These are phyloP conservation scores for Gloeophyllum trabeum DNA, from an alignment of 768 basidiomycete genomes.

Conservation along the genomic window DNA sequence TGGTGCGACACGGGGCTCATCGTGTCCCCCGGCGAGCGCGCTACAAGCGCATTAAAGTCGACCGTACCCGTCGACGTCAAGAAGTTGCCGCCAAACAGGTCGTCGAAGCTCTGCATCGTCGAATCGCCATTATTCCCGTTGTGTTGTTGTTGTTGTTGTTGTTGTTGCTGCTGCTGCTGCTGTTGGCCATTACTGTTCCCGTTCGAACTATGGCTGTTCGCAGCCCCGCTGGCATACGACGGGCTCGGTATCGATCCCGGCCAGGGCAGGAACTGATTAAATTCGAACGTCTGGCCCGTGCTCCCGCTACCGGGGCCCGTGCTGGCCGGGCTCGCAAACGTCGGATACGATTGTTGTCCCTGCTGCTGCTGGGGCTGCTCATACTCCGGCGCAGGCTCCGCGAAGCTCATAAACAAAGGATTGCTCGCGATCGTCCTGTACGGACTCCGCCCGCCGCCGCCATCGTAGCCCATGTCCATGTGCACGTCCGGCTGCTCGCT, in stretches of 20 bases:
- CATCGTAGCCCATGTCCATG: slow-evolving; percentile 28
- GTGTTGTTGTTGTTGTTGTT: too few species aligned
- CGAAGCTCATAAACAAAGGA: slow-evolving; percentile 78
- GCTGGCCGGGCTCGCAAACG: slow-evolving; percentile 6
- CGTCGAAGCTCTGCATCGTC: slow-evolving; percentile 28
- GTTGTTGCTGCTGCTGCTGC: slow-evolving; percentile 13
- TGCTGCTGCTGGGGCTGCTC: slow-evolving; percentile 11
- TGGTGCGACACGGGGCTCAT: slow-evolving; percentile 48
- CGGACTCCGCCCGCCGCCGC: slow-evolving; percentile 30
- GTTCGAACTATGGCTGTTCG: slow-evolving; percentile 6
- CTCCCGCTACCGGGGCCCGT: too few species aligned
- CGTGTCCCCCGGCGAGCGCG: slow-evolving; percentile 20
- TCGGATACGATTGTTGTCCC: slow-evolving; percentile 6
- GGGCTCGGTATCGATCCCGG: slow-evolving; percentile 5
- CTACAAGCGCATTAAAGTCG: slow-evolving; percentile 22
- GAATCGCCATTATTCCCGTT: slow-evolving; percentile 16
- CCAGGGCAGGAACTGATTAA: slow-evolving; percentile 16
- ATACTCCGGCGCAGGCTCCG: slow-evolving; percentile 21
- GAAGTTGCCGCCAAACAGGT: slow-evolving; percentile 31
- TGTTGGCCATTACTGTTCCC: slow-evolving; percentile 17
- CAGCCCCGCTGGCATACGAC: slow-evolving; percentile 2
- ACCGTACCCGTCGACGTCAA: slow-evolving; percentile 18
- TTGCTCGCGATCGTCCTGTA: slow-evolving; percentile 79
- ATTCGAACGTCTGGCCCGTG: slow-evolving; percentile 33
- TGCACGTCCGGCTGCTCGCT: slow-evolving; percentile 47